Evolutionary conservation across 805 yeast species (phyloP), one percentile per base, ranked within the genome.

Genomic region (Komagataella mondaviorum): DNA sequence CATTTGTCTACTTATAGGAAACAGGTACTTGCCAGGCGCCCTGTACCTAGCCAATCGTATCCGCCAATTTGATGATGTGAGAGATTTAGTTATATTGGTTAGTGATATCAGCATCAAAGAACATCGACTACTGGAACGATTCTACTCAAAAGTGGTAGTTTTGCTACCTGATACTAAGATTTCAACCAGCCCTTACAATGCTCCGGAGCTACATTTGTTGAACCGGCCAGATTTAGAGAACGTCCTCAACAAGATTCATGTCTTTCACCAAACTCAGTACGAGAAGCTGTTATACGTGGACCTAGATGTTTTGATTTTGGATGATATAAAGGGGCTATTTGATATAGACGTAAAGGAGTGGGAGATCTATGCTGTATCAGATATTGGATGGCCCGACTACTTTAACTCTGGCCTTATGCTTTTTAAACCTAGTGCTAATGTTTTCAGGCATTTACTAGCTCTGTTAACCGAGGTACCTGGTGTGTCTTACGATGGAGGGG

Each of bases 311-410:
- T 61, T 81, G 45, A 82, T 82, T 3, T 46, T 70, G 36, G 57
- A 66, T 44, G 62, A 65, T 8, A 51, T 71, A 2, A 69, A 66
- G 52, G 51, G 54, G 12, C 49, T 68, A 17, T 63, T 68, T 51
- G 53, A 52, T 4, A 12, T n/a, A 59, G 62, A 22, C 55, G 61
- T 51, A 55, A 55, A 44, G 58, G 64, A 51, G 6, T n/a, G 17
- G 47, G 23, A 58, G 7, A 64, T 76, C 3, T 55, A 69, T 44
- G 90, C 93, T 0, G 70, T 83, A 14, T 85, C 95, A 0, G 96
- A 88, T 66, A 71, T 79, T n/a, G 95, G 96, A 12, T 88, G 95
- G 86, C 96, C 96, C 0, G 96, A 88, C 67, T 74, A 84, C 59
- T 88, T 88, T 70, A 88, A 88, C 64, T 78, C 89, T 36, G 96